A percentile compares a stretch with the other conserved stretches of the same genome.
Evolutionary conservation across 2,329 filamentous ascomycete species (phyloP).

Genomic region (Eutypella sp.): DNA sequence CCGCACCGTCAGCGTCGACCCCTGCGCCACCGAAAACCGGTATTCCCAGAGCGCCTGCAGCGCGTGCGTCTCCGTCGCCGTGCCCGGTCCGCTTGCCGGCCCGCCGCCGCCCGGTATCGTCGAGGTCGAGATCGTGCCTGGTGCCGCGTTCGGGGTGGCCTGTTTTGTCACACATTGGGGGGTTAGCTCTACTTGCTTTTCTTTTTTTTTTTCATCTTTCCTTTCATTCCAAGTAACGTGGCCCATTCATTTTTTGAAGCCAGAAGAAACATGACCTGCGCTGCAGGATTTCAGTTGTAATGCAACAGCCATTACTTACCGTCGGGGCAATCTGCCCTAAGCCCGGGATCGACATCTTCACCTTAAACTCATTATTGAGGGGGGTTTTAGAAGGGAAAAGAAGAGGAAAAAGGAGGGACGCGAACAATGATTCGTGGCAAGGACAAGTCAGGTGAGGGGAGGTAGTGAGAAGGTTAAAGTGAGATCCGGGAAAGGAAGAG

Average conservation of each 20-base stretch:
- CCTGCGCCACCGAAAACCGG: slow-evolving; percentile 66
- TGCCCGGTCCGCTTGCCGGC: too few relatives aligned
- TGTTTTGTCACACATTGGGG: too few relatives aligned
- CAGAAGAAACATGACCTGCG: too few relatives aligned
- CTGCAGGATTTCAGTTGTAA: too few relatives aligned
- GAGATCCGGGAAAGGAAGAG: too few relatives aligned
- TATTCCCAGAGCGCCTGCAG: slow-evolving; percentile 68
- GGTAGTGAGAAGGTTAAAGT: too few relatives aligned
- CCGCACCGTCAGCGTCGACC: slow-evolving; percentile 44
- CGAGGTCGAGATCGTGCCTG: slow-evolving; percentile 24
- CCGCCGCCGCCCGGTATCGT: slow-evolving; percentile 9
- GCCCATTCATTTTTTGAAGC: too few relatives aligned
- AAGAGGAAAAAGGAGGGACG: not conserved
- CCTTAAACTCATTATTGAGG: slow-evolving; percentile 10
- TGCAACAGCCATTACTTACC: slow-evolving; percentile 47
- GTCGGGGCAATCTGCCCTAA: slow-evolving; percentile 62
- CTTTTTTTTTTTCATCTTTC: too few relatives aligned
- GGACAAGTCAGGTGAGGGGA: too few relatives aligned
- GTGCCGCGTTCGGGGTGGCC: slow-evolving; percentile 15
- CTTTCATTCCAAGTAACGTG: too few relatives aligned
- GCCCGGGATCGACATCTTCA: slow-evolving; percentile 66
- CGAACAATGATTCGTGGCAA: too few relatives aligned
- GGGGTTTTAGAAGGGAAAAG: slow-evolving; percentile 1
- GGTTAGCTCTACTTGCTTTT: too few relatives aligned
- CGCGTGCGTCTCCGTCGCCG: slow-evolving; percentile 40